Base-by-base conservation (phyloP, 495 filamentous ascomycete species). In the Hyaloscypha finlandica region DNA sequence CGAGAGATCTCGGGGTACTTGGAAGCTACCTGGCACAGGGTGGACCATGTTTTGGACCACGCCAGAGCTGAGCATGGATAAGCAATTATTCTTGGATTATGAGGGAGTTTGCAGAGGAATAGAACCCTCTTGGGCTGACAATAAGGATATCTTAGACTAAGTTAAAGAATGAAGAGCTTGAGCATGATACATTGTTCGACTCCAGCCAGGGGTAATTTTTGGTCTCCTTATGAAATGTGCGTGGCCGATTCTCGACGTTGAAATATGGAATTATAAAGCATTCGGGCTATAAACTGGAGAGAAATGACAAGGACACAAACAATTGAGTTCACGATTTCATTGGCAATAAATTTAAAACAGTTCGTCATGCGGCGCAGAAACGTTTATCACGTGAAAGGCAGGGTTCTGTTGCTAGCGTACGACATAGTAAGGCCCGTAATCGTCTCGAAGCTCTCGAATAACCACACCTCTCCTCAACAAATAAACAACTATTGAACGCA, bases 1-100 rank as follows among this genome's bases (percentile, higher is more conserved):
- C 75, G 94, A 98, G 76, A 84, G 94, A 51, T 91, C 91, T 8
- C 82, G 84, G 63, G 94, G 94, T 0, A 91, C 87, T 32, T 90
- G 89, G 80, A 95, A 95, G 77, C 76, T 99, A 37, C 82, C 85
- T 1, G 87, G 83, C 35, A 89, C 82, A 69, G 89, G 88, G 66
- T 99, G 94, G 94, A 91, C 94, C 4, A 97, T 97, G 94, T 97
- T 99, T 64, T 99, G 94, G 94, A 99, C 94, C 1, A 94, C 90
- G 3, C 85, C 88, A 16, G 87, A 85, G 55, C 68, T 80, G 67
- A 75, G 75, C 48, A 68, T 80, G 64, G 77, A 82, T 37, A 76
- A 81, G 32, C 78, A 81, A 72, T 82, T 79, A 66, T 93, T 96
- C 73, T 72, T 75, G 63, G 92, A 96, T 68, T 97, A 97, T 75